Base-by-base conservation (phyloP, 306 rosid species). In the Alnus glutinosa region DNA sequence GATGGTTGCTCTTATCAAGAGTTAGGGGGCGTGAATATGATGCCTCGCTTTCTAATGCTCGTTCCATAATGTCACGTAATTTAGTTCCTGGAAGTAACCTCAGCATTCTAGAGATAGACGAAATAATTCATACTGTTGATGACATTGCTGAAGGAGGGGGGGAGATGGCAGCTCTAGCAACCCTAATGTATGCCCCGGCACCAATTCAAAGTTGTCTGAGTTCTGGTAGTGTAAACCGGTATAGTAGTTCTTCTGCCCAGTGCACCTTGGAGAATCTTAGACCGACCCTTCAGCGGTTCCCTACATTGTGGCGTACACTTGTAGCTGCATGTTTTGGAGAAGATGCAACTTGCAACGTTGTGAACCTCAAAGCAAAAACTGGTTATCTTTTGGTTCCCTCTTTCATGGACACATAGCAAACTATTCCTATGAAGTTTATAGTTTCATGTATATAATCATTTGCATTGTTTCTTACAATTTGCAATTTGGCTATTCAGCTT, bases 121-220 rank as follows among this genome's bases (percentile, higher is more conserved):
- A 92, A 78, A 87, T 94, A 82, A 94, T 94, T 78, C 89, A 78
- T 76, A 91, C 97, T 18, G 98, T 94, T n/a, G 98, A 91, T 79
- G 97, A 94, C 86, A 94, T 94, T 75, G 97, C 98, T 23, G 98
- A 94, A 89, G 97, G 98, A 80, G 98, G 95, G 58, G 95, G 95
- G 44, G 98, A 94, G 91, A 80, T 94, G 92, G 95, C 97, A 70
- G 98, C 97, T 85, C 81, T 94, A 71, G 98, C 97, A 75, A 94
- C 98, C 72, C 86, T 94, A 67, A 87, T 94, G 97, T 89, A 91
- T 81, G 97, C 97, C 52, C 74, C 95, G 75, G 79, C 80, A 54
- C 98, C 97, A 10, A 84, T 91, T 79, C 92, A 91, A 85, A 89
- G 80, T 85, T 94, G 98, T 81, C 82, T 94, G 87, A 88, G 86